Evolutionary conservation across 2,329 filamentous ascomycete species (phyloP), one percentile per base, ranked within the genome.

Genomic region (Curvularia eragrostidis): DNA sequence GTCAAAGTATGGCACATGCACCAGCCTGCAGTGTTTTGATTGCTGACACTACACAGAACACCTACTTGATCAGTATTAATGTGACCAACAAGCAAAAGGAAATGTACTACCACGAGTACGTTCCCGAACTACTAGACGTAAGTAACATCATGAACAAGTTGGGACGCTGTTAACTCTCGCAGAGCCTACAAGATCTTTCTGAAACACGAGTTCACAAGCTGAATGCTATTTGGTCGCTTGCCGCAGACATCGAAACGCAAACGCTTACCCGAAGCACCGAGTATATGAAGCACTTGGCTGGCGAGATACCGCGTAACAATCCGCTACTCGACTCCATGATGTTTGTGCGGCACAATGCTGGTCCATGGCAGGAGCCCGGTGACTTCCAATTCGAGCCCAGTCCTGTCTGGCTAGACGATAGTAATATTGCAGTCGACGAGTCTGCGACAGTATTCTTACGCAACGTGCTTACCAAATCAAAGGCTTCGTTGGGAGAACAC

Each of bases 81-180:
- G 91, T 98, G 57, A 96, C 93, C 32, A 99, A 99, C 79, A 96
- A 95, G 80, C 89, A 97, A 72, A 99, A 98, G 81, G 93, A 97
- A 75, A 91, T 89, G 73, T 98, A 98, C 81, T 99, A 97, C 73
- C 90, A 98, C 75, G 93, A 97, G 77, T 98, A 98, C 76, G 85
- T 99, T 19, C 95, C 95, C 8, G 95, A 98, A 73, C 80, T 98
- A 57, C 84, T 99, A 74, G 91, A 98, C 79, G 93, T 93, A 78
- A 78, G 66, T 60, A 23, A 13, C 7, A 3, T 4, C 15, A 32
- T 18, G 9, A 34, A 3, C 3, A 15, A 3, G 12, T 2, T 13
- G 28, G 41, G 6, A 24, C n/a, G 32, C 19, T 15, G 18, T 54
- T 69, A 32, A 69, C 52, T 26, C 8, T 38, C n/a, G 38, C 61